Base-by-base conservation (phyloP, 192 early-diverging fungal genomes). In the Thoreauomyces humboldtii region DNA sequence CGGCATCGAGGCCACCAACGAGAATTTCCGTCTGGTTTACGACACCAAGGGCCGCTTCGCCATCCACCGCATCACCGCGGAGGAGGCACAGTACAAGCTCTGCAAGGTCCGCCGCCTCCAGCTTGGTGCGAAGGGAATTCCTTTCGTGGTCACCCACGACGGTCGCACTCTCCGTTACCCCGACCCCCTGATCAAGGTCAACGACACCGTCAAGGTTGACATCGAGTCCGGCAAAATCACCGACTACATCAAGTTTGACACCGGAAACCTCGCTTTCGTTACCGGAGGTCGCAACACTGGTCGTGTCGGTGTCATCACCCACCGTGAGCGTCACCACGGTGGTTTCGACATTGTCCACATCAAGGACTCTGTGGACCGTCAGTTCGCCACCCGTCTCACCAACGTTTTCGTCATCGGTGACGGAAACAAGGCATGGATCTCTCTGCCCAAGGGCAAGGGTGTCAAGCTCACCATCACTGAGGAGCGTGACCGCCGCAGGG, bases 11-110 rank as follows among this genome's bases (percentile, higher is more conserved):
- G 89, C 89, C 87, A 96, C 95, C 71, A 92, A 91, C 75, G 94
- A 99, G 88, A 91, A 98, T 86, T 99, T 99, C 91, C 95, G 97
- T 80, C 88, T 99, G 63, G 85, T 99, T 79, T 98, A 94, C 86
- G 97, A 99, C 84, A 86, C 86, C 81, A 99, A 99, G 90, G 97
- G 97, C 65, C 94, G 95, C 70, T 99, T 97, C 88, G 91, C 92
- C 66, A 93, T 99, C 80, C 97, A 99, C 88, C 91, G 94, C 78
- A 98, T 99, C 80, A 92, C 89, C 56, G 90, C 84, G 37, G 94
- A 98, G 76, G 97, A 99, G 84, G 91, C 92, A 83, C 91, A 94
- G 75, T 99, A 98, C 93, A 99, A 99, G 87, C 86, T 99, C 63
- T 89, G 91, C 83, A 99, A 99, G 88, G 91, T 99, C 68, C 93